Conservation (phyloP, 495 filamentous ascomycete species). For the Viridothelium virens region DNA sequence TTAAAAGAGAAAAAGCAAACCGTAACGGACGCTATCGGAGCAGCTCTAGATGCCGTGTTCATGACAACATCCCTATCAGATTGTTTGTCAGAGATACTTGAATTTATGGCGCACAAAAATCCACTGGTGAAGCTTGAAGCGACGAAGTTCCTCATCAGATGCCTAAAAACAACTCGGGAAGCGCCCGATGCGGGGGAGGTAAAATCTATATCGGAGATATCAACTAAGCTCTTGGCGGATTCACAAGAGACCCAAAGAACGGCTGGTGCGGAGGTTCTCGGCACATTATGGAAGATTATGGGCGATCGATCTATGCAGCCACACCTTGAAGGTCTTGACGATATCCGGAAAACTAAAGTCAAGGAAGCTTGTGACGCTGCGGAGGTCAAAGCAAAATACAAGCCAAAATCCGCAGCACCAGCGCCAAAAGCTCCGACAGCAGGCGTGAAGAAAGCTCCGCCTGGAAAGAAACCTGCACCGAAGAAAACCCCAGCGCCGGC, state of each 20-base stretch:
- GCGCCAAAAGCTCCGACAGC: slow-evolving; percentile 39
- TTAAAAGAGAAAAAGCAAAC: slow-evolving; percentile 93
- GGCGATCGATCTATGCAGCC: slow-evolving; percentile 95
- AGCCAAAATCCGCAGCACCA: slow-evolving; percentile 73
- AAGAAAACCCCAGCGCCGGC: slow-evolving; percentile 49
- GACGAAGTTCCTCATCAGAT: slow-evolving; percentile 81
- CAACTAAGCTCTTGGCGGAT: slow-evolving; percentile 82
- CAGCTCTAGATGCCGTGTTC: slow-evolving; percentile 84
- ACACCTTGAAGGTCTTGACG: slow-evolving; percentile 89
- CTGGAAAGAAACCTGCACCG: slow-evolving; percentile 24
- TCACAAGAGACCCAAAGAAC: slow-evolving; percentile 75
- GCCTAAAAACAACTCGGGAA: slow-evolving; percentile 72
- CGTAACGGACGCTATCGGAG: slow-evolving; percentile 78
- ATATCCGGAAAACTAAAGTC: slow-evolving; percentile 91
- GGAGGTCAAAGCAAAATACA: slow-evolving; percentile 93
- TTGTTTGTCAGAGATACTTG: slow-evolving; percentile 78
- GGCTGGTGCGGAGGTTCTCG: slow-evolving; percentile 82
- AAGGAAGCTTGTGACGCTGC: slow-evolving; percentile 91
- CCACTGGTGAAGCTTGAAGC: slow-evolving; percentile 94
- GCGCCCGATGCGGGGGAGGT: slow-evolving; percentile 77
- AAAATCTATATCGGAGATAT: slow-evolving; percentile 74
- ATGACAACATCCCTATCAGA: slow-evolving; percentile 68
- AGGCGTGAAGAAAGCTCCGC: slow-evolving; percentile 35
- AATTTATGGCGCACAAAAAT: slow-evolving; percentile 87
- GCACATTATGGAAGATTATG: slow-evolving; percentile 97